These are phyloP conservation scores for Eurotiales sp. DNA, from an alignment of 2,329 filamentous ascomycete genomes.

Conservation along the genomic window DNA sequence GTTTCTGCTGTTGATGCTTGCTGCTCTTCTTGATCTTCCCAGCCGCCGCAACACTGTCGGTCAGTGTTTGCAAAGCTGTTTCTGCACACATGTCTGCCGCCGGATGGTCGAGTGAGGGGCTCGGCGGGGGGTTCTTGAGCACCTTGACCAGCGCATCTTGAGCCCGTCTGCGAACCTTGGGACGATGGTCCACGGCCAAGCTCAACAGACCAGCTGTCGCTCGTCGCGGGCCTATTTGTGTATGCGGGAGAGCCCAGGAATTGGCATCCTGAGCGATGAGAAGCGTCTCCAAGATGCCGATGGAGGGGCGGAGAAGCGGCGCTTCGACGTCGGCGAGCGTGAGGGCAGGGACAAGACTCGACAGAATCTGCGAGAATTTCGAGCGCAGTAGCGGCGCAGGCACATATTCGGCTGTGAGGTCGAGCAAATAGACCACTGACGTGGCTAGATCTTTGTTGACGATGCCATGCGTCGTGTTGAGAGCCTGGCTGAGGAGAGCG, in stretches of 20 bases:
- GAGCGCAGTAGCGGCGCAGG: conserved; percentile 83
- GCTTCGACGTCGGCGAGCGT: conserved; percentile 79
- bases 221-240: conserved; percentile 77
- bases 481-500: conserved; percentile 75
- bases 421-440: conserved; percentile 91
- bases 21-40: conserved; percentile 62
- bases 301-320: conserved; percentile 77
- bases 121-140: conserved; percentile 79
- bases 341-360: conserved; percentile 78
- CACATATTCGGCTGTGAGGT: conserved; percentile 80
- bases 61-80: conserved; percentile 75
- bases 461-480: conserved; percentile 58
- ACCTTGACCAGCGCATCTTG: conserved; percentile 84
- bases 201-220: conserved; percentile 83
- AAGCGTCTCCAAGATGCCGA: conserved; percentile 90
- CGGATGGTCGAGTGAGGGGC: conserved; percentile 88
- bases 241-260: conserved; percentile 82
- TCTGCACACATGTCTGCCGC: conserved; percentile 96
- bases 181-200: conserved; percentile 78
- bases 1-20: conserved; percentile 38
- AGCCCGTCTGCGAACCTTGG: conserved; percentile 90
- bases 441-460: conserved; percentile 78
- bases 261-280: conserved; percentile 81
- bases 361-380: conserved; percentile 92
- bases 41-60: conserved; percentile 64